Conservation (phyloP, 148 eudicot genomes). For the Vaccinium vitisidaea region DNA sequence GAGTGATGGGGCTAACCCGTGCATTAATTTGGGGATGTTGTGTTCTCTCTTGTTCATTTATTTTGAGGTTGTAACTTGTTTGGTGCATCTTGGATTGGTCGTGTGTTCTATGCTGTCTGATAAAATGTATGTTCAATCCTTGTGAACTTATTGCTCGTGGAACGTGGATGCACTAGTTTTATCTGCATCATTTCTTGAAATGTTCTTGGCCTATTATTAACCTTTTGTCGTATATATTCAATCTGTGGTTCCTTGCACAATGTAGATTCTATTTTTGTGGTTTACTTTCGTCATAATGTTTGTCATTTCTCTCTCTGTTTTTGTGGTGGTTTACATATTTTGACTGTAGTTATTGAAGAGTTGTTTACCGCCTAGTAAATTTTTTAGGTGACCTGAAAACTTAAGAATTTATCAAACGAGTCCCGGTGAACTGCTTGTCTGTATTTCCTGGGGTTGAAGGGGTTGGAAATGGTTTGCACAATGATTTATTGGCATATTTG, state of each 20-base stretch:
- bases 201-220: neutral
- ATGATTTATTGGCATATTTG: neutral
- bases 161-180: neutral
- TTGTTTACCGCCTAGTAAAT: neutral
- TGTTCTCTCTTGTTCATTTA: neutral
- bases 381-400: neutral
- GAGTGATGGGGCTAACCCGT: neutral
- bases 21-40: neutral
- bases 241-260: neutral
- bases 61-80: neutral
- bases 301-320: neutral
- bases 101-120: neutral
- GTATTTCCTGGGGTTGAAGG: neutral
- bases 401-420: neutral
- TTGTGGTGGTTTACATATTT: neutral
- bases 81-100: neutral
- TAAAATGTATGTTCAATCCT: neutral
- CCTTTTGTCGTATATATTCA: neutral
- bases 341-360: neutral
- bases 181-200: neutral
- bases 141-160: neutral
- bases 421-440: neutral
- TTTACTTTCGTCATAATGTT: neutral
- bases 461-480: neutral
- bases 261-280: neutral